Conservation (phyloP, 2,329 filamentous ascomycete genomes). For the Claviceps digitariae region DNA sequence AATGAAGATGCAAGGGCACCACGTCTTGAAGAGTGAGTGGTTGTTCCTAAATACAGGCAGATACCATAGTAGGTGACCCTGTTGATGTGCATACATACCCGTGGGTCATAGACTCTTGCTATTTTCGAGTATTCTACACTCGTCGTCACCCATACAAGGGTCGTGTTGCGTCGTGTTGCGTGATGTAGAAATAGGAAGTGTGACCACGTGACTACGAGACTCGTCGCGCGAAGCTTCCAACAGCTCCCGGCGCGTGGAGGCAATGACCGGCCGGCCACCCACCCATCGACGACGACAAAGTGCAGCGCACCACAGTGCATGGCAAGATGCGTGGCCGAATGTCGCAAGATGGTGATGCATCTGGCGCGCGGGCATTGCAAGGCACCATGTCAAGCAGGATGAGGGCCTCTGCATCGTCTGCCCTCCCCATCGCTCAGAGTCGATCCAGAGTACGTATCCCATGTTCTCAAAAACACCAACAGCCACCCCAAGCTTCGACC, state of each 20-base stretch:
- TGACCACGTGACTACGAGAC: conserved; percentile 2
- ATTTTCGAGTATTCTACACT: too few species aligned
- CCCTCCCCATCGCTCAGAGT: conserved; percentile 23
- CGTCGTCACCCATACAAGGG: too few species aligned
- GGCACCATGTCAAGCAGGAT: conserved; percentile 19
- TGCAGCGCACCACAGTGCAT: not conserved
- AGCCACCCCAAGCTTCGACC: too few species aligned
- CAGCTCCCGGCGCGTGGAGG: not conserved
- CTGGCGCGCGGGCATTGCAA: conserved; percentile 16
- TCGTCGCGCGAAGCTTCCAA: not conserved
- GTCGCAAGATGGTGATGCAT: conserved; percentile 17
- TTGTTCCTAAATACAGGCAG: too few species aligned
- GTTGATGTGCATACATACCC: too few species aligned
- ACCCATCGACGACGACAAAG: not conserved
- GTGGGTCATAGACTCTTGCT: too few species aligned
- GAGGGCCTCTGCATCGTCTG: conserved; percentile 21
- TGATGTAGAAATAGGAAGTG: not conserved
- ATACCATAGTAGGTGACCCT: too few species aligned
- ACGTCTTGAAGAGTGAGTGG: too few species aligned
- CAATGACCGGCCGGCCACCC: not conserved
- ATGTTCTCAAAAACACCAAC: too few species aligned
- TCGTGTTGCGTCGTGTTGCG: too few species aligned
- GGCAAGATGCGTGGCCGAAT: conserved; percentile 21
- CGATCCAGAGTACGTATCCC: conserved; percentile 24
- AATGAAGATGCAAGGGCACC: too few species aligned